Percentiles rank a stretch among this genome's conserved stretches.
Evolutionary conservation across 116 monocot species (phyloP).

Genomic region (Dioscorea cayenensis): DNA sequence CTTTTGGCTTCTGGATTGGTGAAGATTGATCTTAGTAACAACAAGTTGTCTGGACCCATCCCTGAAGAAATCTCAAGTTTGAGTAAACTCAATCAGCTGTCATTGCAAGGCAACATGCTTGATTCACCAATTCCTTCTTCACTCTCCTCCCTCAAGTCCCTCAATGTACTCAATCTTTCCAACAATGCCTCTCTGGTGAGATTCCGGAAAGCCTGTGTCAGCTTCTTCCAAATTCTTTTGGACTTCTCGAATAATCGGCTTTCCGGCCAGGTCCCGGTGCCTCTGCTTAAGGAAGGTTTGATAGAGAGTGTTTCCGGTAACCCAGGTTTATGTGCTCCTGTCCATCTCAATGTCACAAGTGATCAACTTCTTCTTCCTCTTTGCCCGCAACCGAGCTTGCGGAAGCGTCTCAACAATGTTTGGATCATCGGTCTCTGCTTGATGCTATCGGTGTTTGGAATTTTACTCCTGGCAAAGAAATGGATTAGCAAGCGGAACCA

Average conservation of each 20-base stretch:
- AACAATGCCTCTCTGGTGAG: constrained; percentile 72
- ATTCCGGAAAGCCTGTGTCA: constrained; percentile 77
- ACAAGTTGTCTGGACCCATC: constrained; percentile 67
- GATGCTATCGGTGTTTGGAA: constrained; percentile 22
- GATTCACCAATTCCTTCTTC: constrained; percentile 62
- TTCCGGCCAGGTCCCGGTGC: constrained; percentile 70
- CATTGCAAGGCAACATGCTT: constrained; percentile 67
- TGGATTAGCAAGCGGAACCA: constrained; percentile 18
- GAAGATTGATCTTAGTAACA: constrained; percentile 87
- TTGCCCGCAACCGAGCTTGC: constrained; percentile 39
- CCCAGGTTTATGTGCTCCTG: constrained; percentile 54
- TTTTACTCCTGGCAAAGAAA: constrained; percentile 30
- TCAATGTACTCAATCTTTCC: constrained; percentile 96
- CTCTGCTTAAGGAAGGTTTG: constrained; percentile 71
- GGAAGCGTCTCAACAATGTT: constrained; percentile 29
- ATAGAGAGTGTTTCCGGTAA: constrained; percentile 81
- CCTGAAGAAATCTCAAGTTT: constrained; percentile 58
- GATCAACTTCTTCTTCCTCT: constrained; percentile 21
- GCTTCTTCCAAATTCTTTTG: constrained; percentile 73
- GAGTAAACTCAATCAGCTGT: constrained; percentile 56
- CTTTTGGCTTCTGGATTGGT: constrained; percentile 43
- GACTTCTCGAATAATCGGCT: constrained; percentile 90
- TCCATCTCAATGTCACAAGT: constrained; percentile 33
- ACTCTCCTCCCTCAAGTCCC: constrained; percentile 57
- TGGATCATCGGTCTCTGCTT: constrained; percentile 43